Conservation (phyloP, 2,329 filamentous ascomycete genomes). For the Samsoniella hepiali region DNA sequence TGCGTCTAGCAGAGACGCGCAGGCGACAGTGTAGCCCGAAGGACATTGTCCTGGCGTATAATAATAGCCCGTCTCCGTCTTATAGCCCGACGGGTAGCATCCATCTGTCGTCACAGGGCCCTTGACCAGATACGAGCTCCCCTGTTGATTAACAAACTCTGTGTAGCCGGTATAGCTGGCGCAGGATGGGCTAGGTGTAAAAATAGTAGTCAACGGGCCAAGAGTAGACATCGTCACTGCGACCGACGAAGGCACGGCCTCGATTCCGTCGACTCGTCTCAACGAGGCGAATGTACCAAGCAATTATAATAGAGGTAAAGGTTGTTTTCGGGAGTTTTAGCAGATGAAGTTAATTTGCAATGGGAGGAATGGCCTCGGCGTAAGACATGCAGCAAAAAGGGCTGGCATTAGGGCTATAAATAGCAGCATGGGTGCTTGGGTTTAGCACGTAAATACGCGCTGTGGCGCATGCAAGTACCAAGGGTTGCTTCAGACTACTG, state of each 20-base stretch:
- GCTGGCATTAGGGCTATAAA: not conserved
- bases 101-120: slow-evolving; percentile 1
- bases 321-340: no score
- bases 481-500: no score
- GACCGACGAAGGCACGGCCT: not conserved
- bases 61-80: not conserved
- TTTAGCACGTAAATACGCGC: no score
- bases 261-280: not conserved
- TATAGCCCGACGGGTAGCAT: slow-evolving; percentile 1
- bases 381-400: not conserved
- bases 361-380: not conserved
- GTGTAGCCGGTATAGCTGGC: not conserved
- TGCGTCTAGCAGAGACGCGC: not conserved
- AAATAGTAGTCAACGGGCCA: not conserved
- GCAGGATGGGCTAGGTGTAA: slow-evolving; percentile 1
- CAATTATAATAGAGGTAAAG: no score
- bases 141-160: not conserved
- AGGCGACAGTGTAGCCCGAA: not conserved
- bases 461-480: no score
- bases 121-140: not conserved
- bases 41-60: slow-evolving; percentile 9
- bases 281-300: not conserved
- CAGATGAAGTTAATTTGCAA: not conserved
- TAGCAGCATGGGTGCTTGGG: no score
- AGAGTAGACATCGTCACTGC: not conserved